Conservation (phyloP, 208 protist genomes). For the Trypanosoma mega region DNA sequence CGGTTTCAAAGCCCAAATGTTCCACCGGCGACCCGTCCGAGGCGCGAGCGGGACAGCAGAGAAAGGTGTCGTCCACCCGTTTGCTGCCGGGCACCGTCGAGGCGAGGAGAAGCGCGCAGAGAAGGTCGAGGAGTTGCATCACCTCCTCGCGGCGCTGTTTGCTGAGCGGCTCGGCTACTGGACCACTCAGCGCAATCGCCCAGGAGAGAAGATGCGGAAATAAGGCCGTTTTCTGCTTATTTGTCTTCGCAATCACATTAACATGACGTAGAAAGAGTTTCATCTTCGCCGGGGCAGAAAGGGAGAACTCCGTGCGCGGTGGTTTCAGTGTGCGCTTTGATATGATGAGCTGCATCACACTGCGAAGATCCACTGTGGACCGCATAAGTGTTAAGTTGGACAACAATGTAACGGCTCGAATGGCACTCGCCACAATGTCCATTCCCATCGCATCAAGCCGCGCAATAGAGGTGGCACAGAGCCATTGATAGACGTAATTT, state of each 20-base stretch:
- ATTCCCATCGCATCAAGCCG: slow-evolving; percentile 77
- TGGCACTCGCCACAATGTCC: slow-evolving; percentile 60
- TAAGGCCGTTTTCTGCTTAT: slow-evolving; percentile 82
- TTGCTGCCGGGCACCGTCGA: slow-evolving; percentile 34
- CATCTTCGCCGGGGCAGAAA: slow-evolving; percentile 52
- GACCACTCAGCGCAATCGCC: slow-evolving; percentile 51
- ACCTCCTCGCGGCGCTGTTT: slow-evolving; percentile 53
- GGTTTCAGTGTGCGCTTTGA: slow-evolving; percentile 55
- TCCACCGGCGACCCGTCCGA: too few species aligned
- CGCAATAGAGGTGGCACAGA: slow-evolving; percentile 65
- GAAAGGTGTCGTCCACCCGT: slow-evolving; percentile 69
- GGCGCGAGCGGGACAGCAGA: slow-evolving; percentile 32
- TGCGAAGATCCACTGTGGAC: slow-evolving; percentile 37
- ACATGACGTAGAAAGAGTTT: slow-evolving; percentile 53
- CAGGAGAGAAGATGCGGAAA: slow-evolving; percentile 76
- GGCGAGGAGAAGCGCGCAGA: slow-evolving; percentile 66
- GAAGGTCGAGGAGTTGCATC: slow-evolving; percentile 67
- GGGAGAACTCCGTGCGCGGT: slow-evolving; percentile 60
- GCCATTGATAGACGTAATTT: slow-evolving; percentile 75
- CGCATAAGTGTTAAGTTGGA: slow-evolving; percentile 76
- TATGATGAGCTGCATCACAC: slow-evolving; percentile 51
- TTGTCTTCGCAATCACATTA: slow-evolving; percentile 60
- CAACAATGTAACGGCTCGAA: slow-evolving; percentile 61
- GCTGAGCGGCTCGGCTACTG: slow-evolving; percentile 6
- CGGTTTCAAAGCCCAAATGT: slow-evolving; percentile 44